Percentiles rank a stretch among this genome's conserved stretches.
phyloP scores from a whole-genome alignment of 1,284 basidiomycete species.

The Albatrellus sp. region DNA sequence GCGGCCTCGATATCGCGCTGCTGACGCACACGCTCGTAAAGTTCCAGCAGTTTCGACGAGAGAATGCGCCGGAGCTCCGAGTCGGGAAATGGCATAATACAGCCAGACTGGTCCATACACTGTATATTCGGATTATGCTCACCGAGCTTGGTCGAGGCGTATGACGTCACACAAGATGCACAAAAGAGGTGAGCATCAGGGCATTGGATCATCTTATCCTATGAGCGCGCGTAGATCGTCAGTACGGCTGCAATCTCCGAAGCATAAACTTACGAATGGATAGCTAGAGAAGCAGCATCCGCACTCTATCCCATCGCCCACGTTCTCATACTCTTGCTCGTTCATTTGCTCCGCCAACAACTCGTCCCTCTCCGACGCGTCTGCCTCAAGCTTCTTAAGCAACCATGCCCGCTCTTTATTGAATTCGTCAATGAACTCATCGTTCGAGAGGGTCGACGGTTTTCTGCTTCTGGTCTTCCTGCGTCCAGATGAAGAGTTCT shows the following conservation, averaged over 20 bases:
- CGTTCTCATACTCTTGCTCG: slow-evolving; percentile 26
- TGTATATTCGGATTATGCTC: slow-evolving; percentile 34
- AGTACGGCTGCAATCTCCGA: too few relatives aligned
- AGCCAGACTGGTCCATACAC: slow-evolving; percentile 77
- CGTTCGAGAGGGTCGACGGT: slow-evolving; percentile 13
- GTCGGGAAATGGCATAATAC: slow-evolving; percentile 54
- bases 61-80: slow-evolving; percentile 57
- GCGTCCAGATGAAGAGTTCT: too few relatives aligned
- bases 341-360: slow-evolving; percentile 15
- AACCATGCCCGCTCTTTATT: slow-evolving; percentile 33
- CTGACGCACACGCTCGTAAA: slow-evolving; percentile 71
- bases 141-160: slow-evolving; percentile 23
- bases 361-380: slow-evolving; percentile 18
- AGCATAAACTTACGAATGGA: slow-evolving; percentile 42
- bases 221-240: slow-evolving; percentile 3
- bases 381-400: slow-evolving; percentile 19
- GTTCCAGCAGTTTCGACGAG: slow-evolving; percentile 42
- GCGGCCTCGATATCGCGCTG: slow-evolving; percentile 69
- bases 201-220: slow-evolving; percentile 79
- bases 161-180: slow-evolving; percentile 27
- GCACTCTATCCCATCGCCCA: slow-evolving; percentile 57
- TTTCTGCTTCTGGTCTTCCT: neutral
- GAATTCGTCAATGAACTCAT: slow-evolving; percentile 26
- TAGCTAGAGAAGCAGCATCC: slow-evolving; percentile 72
- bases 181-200: slow-evolving; percentile 57